A percentile compares a stretch with the other conserved stretches of the same genome.
phyloP scores from a whole-genome alignment of 805 yeast species.

The Middelhovenomyces tepae region DNA sequence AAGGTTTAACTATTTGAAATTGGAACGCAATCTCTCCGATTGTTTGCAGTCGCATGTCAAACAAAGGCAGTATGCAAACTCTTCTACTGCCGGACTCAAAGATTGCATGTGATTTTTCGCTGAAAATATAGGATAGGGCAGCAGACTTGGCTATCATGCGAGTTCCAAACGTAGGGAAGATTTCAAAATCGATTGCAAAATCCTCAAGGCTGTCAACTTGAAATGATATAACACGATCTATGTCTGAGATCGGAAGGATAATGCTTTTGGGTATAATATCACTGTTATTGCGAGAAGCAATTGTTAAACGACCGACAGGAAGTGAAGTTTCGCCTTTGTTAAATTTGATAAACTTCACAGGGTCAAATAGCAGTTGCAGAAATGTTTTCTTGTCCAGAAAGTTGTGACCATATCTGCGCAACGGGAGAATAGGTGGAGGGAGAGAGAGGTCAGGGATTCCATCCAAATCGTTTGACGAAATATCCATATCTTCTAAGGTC shows the following conservation, averaged over 20 bases:
- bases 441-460: constrained; percentile 81
- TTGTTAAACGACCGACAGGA: constrained; percentile 55
- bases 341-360: constrained; percentile 38
- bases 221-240: constrained; percentile 63
- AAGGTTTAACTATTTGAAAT: constrained; percentile 84
- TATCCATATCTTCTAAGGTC: constrained; percentile 17
- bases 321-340: constrained; percentile 31
- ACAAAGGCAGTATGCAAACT: constrained; percentile 52
- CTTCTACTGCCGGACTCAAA: too few relatives aligned
- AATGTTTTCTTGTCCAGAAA: constrained; percentile 85
- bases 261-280: constrained; percentile 86
- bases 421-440: constrained; percentile 94
- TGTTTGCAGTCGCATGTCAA: constrained; percentile 70
- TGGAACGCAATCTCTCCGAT: constrained; percentile 74
- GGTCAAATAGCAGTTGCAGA: constrained; percentile 62
- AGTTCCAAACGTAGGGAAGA: constrained; percentile 92
- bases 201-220: constrained; percentile 71
- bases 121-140: constrained; percentile 52
- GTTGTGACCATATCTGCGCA: constrained; percentile 91
- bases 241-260: constrained; percentile 65
- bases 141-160: constrained; percentile 83
- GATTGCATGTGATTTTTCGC: constrained; percentile 14
- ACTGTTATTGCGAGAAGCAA: constrained; percentile 58
- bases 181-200: constrained; percentile 75
- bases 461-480: constrained; percentile 38